A percentile compares a stretch with the other conserved stretches of the same genome.
phyloP scores from a whole-genome alignment of 1,284 basidiomycete species.

The Apiotrichum akiyoshidainum region DNA sequence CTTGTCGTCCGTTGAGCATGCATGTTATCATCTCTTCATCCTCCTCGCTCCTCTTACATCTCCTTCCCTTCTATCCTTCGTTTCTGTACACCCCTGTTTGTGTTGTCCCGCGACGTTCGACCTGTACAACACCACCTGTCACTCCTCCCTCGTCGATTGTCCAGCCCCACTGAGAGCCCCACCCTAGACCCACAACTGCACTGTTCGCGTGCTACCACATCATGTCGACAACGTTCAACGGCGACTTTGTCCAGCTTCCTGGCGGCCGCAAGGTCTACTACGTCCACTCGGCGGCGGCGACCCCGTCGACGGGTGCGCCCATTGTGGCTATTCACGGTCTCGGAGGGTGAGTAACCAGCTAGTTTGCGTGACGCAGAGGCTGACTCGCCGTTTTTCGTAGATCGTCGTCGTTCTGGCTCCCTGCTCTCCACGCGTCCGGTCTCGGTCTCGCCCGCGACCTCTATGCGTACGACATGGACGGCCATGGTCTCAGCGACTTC shows the following conservation, averaged over 20 bases:
- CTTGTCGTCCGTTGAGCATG: too few species aligned
- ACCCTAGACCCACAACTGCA: too few species aligned
- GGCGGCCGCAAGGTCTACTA: conserved; percentile 17
- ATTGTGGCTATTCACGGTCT: conserved; percentile 28
- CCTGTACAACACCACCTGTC: too few species aligned
- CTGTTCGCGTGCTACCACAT: too few species aligned
- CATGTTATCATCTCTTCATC: too few species aligned
- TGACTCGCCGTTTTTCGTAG: conserved; percentile 10
- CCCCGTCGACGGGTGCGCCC: conserved; percentile 59
- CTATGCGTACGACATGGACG: conserved; percentile 31
- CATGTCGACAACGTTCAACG: conserved; percentile 5
- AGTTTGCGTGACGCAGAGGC: too few species aligned
- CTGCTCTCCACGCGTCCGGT: conserved; percentile 15
- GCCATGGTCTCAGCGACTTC: conserved; percentile 28
- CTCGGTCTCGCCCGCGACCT: conserved; percentile 20
- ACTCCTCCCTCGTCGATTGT: too few species aligned
- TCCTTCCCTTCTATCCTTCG: too few species aligned
- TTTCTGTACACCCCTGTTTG: too few species aligned
- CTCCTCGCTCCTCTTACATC: too few species aligned
- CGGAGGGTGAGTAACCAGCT: conserved; percentile 14
- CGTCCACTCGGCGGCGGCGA: conserved; percentile 9
- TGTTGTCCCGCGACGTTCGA: too few species aligned
- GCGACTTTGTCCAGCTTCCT: conserved; percentile 9
- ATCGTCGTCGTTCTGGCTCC: conserved; percentile 49
- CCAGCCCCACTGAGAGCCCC: too few species aligned